A percentile compares a stretch with the other conserved stretches of the same genome.
Conservation (phyloP, 805 yeast species). For the Metschnikowia picachoensis region DNA sequence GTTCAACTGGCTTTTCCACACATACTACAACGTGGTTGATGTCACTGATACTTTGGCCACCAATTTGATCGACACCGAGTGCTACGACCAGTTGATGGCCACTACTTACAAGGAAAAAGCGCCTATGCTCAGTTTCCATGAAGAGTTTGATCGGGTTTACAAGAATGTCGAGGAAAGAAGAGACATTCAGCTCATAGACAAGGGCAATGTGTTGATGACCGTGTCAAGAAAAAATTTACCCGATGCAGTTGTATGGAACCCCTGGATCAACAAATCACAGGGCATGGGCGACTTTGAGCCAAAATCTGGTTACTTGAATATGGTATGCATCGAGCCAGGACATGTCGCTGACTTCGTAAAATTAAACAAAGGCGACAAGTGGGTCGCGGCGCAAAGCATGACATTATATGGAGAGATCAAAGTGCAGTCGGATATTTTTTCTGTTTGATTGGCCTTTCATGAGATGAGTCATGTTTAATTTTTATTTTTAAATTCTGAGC, state of each 20-base stretch:
- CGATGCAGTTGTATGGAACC: constrained; percentile 92
- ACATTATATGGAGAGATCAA: constrained; percentile 58
- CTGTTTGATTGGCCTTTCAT: neutral
- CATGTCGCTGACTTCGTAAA: constrained; percentile 65
- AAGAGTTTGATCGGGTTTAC: constrained; percentile 85
- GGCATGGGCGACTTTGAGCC: constrained; percentile 90
- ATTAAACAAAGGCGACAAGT: constrained; percentile 66
- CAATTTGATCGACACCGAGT: constrained; percentile 68
- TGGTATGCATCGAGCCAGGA: constrained; percentile 97
- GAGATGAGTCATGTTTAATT: too few species aligned
- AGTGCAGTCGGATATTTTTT: constrained; percentile 48
- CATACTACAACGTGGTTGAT: constrained; percentile 74
- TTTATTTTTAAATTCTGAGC: too few species aligned
- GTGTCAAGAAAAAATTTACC: constrained; percentile 61
- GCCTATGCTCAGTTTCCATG: constrained; percentile 69
- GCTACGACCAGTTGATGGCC: constrained; percentile 72
- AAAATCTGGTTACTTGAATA: constrained; percentile 71
- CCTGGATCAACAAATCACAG: constrained; percentile 82
- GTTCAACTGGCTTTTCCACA: constrained; percentile 94
- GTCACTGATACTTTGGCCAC: constrained; percentile 73
- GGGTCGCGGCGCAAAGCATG: constrained; percentile 68
- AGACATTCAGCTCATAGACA: constrained; percentile 61
- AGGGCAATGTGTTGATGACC: constrained; percentile 68
- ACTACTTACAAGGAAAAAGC: constrained; percentile 63
- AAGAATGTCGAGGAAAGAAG: constrained; percentile 53